phyloP scores from a whole-genome alignment of 2,329 filamentous ascomycete species.

The Botrytis byssoidea region DNA sequence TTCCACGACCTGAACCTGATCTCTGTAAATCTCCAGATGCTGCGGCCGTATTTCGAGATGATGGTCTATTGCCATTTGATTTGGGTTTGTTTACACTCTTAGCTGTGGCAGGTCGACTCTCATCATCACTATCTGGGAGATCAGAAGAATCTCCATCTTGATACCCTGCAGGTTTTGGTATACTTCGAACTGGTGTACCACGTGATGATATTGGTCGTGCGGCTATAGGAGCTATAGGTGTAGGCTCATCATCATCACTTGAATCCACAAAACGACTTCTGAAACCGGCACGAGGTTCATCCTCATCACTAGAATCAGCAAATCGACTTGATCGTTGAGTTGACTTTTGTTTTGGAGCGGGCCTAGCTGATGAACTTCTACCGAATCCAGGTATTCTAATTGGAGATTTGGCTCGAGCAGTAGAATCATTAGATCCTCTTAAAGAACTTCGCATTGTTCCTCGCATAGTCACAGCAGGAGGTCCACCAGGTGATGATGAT shows the following conservation, averaged over 20 bases:
- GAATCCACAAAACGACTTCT: constrained; percentile 60
- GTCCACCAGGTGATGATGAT: constrained; percentile 64
- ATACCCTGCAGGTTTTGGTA: constrained; percentile 45
- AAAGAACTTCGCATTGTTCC: constrained; percentile 40
- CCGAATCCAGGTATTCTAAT: constrained; percentile 32
- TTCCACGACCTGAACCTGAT: constrained; percentile 40
- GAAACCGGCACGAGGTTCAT: constrained; percentile 36
- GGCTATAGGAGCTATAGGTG: constrained; percentile 11
- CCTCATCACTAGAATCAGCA: constrained; percentile 40
- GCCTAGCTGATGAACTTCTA: constrained; percentile 25
- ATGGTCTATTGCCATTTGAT: constrained; percentile 23
- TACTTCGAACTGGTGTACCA: constrained; percentile 47
- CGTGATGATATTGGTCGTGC: constrained; percentile 26
- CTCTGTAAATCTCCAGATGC: constrained; percentile 40
- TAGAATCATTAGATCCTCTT: constrained; percentile 31
- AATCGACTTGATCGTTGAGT: constrained; percentile 34
- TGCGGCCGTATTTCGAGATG: constrained; percentile 26
- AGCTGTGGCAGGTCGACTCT: constrained; percentile 38
- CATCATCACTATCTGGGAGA: constrained; percentile 59
- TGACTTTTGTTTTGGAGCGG: constrained; percentile 26
- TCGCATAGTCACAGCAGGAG: constrained; percentile 43
- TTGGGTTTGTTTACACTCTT: constrained; percentile 1
- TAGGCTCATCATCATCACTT: constrained; percentile 53
- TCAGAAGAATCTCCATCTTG: constrained; percentile 62
- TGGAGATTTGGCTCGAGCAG: constrained; percentile 28